Conservation (phyloP, 768 basidiomycete genomes). For the Boletus huronensis region DNA sequence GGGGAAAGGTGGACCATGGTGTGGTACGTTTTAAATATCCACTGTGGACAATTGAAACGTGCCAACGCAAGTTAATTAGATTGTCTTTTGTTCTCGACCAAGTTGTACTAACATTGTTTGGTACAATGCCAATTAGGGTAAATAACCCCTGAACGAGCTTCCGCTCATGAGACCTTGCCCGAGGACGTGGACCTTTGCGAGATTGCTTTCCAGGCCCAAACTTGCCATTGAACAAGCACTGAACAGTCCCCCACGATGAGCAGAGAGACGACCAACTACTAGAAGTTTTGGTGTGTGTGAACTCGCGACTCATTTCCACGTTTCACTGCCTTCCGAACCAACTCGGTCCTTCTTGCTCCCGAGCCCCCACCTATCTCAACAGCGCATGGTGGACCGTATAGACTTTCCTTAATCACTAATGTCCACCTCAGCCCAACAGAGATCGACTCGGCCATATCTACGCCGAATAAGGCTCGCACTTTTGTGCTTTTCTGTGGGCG, state of each 20-base stretch:
- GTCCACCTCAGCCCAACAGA: conserved; percentile 9
- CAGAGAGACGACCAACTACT: neutral
- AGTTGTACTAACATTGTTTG: neutral
- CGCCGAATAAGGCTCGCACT: conserved; percentile 29
- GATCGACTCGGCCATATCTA: conserved; percentile 7
- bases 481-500: conserved; percentile 52
- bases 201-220: neutral
- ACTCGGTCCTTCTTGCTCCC: neutral
- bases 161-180: too few species aligned
- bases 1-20: neutral
- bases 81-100: conserved; percentile 19
- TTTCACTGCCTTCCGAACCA: neutral
- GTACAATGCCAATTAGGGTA: neutral
- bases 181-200: neutral
- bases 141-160: conserved; percentile 17
- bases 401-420: conserved; percentile 2
- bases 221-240: neutral
- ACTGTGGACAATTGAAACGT: conserved; percentile 17
- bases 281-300: neutral
- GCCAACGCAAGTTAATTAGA: neutral
- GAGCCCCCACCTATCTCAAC: neutral
- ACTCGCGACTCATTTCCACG: neutral
- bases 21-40: conserved; percentile 8
- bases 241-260: neutral
- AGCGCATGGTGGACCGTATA: neutral